phyloP scores from a whole-genome alignment of 768 basidiomycete species.

The Mycena vulgaris region DNA sequence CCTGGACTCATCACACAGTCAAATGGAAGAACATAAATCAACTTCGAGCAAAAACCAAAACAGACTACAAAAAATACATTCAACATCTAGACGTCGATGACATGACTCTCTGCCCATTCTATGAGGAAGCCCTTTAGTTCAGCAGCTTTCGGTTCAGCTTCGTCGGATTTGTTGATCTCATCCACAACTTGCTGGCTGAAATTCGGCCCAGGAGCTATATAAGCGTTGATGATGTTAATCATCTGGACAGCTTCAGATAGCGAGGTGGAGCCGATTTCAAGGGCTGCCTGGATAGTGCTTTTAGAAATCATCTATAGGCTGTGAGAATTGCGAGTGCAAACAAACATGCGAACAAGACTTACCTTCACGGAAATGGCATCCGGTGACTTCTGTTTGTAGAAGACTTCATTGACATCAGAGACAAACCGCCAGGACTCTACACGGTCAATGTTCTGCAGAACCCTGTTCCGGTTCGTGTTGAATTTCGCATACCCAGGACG shows the following conservation, averaged over 20 bases:
- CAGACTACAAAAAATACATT: too few relatives aligned
- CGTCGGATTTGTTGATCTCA: background rate
- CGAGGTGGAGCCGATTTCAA: background rate
- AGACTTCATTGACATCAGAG: background rate
- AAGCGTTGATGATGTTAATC: background rate
- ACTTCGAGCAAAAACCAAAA: too few relatives aligned
- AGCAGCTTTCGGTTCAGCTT: background rate
- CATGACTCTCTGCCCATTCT: conserved; percentile 4
- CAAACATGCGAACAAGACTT: background rate
- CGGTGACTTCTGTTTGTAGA: background rate
- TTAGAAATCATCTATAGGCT: background rate
- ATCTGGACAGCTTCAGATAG: background rate
- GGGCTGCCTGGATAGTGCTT: background rate
- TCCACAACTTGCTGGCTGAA: background rate
- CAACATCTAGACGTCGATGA: background rate
- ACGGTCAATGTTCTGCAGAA: conserved; percentile 6
- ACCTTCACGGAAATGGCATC: background rate
- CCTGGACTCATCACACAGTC: too few relatives aligned
- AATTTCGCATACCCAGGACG: background rate
- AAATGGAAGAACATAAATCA: too few relatives aligned
- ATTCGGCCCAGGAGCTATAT: background rate
- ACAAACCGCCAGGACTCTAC: conserved; percentile 11
- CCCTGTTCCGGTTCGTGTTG: background rate
- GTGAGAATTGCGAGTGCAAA: too few relatives aligned
- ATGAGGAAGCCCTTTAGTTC: conserved; percentile 9